phyloP scores from a whole-genome alignment of 768 basidiomycete species.

The Dentipellis sp. region DNA sequence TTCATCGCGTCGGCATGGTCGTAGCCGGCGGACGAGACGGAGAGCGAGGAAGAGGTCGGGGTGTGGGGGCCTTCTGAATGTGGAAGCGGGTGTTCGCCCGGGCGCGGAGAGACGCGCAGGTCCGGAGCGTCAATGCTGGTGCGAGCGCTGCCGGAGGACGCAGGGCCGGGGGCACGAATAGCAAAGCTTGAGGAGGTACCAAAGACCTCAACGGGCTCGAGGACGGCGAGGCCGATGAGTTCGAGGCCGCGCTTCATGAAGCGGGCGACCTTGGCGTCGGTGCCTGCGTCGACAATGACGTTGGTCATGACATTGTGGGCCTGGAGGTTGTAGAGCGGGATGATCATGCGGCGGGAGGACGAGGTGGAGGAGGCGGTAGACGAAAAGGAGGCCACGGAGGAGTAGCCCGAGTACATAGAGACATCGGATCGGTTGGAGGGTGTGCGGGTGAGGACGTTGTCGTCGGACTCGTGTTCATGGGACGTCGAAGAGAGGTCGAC shows the following conservation, averaged over 20 bases:
- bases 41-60: conserved; percentile 12
- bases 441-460: conserved; percentile 29
- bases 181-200: conserved; percentile 22
- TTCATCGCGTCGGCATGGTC: neutral
- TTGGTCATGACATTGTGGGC: conserved; percentile 86
- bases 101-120: neutral
- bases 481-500: conserved; percentile 30
- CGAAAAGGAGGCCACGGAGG: conserved; percentile 35
- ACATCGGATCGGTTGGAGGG: conserved; percentile 45
- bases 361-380: conserved; percentile 29
- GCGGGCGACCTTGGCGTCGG: conserved; percentile 59
- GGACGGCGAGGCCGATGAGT: conserved; percentile 63
- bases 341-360: conserved; percentile 59
- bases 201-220: conserved; percentile 76
- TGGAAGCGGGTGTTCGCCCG: neutral
- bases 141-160: conserved; percentile 14
- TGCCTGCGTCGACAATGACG: conserved; percentile 74
- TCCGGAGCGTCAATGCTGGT: conserved; percentile 21
- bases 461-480: conserved; percentile 15
- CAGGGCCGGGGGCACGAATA: conserved; percentile 5
- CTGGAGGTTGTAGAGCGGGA: conserved; percentile 80
- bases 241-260: conserved; percentile 69
- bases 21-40: conserved; percentile 10
- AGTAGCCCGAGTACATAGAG: conserved; percentile 33
- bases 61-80: conserved; percentile 6